Conservation (phyloP, 2,329 filamentous ascomycete genomes). For the Fusarium nisikadoi region DNA sequence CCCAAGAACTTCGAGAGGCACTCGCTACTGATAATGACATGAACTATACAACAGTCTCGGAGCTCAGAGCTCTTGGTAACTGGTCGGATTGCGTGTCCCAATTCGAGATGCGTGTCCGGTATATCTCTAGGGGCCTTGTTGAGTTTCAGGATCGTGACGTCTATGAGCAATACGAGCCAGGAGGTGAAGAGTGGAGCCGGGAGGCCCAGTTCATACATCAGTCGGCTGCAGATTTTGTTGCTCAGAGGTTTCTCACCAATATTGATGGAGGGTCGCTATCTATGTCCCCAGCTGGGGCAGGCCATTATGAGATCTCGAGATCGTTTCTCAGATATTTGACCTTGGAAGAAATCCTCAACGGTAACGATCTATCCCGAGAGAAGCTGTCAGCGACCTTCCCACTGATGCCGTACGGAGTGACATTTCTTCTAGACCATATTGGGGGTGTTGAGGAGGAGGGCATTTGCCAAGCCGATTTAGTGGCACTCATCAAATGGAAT, state of each 20-base stretch:
- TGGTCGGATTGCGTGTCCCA: accelerated
- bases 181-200: not conserved
- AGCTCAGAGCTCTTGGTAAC: accelerated
- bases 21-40: not conserved
- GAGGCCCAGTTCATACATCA: slow-evolving; percentile 3
- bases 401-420: not conserved
- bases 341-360: accelerated
- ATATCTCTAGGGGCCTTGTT: not conserved
- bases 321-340: not conserved
- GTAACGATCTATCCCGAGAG: accelerated
- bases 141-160: not conserved
- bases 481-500: not conserved
- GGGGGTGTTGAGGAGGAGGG: accelerated
- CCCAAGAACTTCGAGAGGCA: not conserved
- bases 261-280: accelerated
- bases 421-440: not conserved
- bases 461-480: not conserved
- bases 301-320: not conserved
- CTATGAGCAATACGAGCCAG: not conserved
- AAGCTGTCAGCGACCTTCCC: not conserved
- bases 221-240: not conserved
- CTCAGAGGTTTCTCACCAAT: accelerated
- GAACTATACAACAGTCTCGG: accelerated
- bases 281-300: accelerated
- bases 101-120: not conserved